Evolutionary conservation across 345 rosid genomes (phyloP), one percentile per base, ranked within the genome.

Genomic region (Eucalyptus sp.): DNA sequence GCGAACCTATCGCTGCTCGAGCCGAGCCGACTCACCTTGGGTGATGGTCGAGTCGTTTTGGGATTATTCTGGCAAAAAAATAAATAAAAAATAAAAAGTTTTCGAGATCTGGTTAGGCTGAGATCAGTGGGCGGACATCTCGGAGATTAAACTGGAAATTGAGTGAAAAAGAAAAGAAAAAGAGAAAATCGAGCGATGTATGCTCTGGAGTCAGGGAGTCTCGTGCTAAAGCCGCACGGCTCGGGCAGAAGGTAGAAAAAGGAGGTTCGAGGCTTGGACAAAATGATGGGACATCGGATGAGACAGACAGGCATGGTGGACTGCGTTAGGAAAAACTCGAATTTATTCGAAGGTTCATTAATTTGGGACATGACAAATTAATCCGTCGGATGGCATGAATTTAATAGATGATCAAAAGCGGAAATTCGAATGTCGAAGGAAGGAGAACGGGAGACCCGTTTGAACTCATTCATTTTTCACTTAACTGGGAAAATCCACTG

Each of bases 161-260:
- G 1, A 60, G 7, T 1, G 7, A 31, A 66, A 8, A 66, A 31
- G 0, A 4, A 15, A 8, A 31, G 2, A 1, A n/a, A 31, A 31
- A 2, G 8, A 66, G 41, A 1, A 66, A 31, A 15, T 0, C 2
- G 43, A 64, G 76, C 37, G 18, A 64, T 31, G 9, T 12, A 27
- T 8, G 5, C 79, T 31, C 79, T n/a, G 0, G 41, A 31, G 22
- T 31, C 17, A 12, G 33, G 16, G 9, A n/a, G 33, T 4, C 71
- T 29, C 4, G 79, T 31, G 79, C 79, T 66, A 24, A 66, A n/a
- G 76, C 76, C 20, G 37, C 76, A n/a, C 41, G 76, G 76, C 76
- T 64, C 41, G 76, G 37, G 76, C 20, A 64, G 37, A 7, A 64
- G 37, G 66, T 60, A 27, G 66, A 27, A 60, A 60, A 60, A 56